A percentile compares a stretch with the other conserved stretches of the same genome.
Evolutionary conservation across 805 yeast genomes (phyloP).

Genomic region (Candida chauliodis): DNA sequence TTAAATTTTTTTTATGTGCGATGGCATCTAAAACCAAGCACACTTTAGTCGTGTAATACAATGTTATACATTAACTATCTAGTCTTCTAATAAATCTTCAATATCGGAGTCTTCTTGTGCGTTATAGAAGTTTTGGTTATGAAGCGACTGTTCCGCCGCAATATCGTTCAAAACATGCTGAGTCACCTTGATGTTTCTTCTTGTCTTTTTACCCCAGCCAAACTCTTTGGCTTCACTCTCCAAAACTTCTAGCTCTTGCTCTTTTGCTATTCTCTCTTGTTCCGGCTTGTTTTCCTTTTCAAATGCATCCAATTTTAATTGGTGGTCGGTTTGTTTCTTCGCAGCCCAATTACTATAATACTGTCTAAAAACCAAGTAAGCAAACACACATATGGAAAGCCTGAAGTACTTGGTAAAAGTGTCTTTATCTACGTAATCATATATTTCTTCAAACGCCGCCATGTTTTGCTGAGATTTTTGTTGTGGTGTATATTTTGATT

Average conservation of each 20-base stretch:
- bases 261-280: constrained; percentile 31
- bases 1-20: constrained; percentile 6
- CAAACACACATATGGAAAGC: constrained; percentile 53
- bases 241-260: constrained; percentile 26
- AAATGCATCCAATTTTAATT: constrained; percentile 45
- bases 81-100: constrained; percentile 63
- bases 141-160: constrained; percentile 34
- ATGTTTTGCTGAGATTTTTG: constrained; percentile 1
- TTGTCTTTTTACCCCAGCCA: constrained; percentile 81
- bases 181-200: constrained; percentile 54
- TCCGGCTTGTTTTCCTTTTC: constrained; percentile 37
- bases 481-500: background rate
- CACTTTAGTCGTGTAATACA: background rate
- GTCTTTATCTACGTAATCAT: constrained; percentile 35
- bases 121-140: constrained; percentile 43
- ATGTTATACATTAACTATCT: constrained; percentile 7
- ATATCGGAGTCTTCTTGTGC: constrained; percentile 64
- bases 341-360: constrained; percentile 56
- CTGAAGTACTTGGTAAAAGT: constrained; percentile 45
- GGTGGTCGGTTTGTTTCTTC: constrained; percentile 46
- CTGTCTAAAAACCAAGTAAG: constrained; percentile 57
- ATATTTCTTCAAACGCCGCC: constrained; percentile 19
- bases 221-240: constrained; percentile 45
- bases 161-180: constrained; percentile 51
- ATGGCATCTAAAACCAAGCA: constrained; percentile 1